A percentile compares a stretch with the other conserved stretches of the same genome.
Evolutionary conservation across 257 asterid species (phyloP).

Genomic region (Lantana camara): DNA sequence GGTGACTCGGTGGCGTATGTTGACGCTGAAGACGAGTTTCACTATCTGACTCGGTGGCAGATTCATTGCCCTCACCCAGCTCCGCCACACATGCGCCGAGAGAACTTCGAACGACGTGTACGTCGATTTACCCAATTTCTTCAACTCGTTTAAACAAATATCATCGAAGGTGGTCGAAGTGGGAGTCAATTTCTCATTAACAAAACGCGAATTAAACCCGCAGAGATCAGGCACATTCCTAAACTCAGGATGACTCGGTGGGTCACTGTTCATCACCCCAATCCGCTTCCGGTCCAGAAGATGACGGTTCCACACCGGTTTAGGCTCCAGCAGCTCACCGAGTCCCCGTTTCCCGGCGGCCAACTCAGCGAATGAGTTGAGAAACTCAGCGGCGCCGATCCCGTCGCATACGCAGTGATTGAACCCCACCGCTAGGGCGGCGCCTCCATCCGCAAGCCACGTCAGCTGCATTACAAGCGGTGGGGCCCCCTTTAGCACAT

Average conservation of each 20-base stretch:
- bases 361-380: conserved; percentile 58
- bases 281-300: neutral
- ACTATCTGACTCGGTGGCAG: conserved; percentile 47
- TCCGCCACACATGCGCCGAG: conserved; percentile 70
- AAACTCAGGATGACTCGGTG: conserved; percentile 49
- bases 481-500: conserved; percentile 63
- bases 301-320: conserved; percentile 55
- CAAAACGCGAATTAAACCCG: conserved; percentile 41
- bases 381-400: conserved; percentile 60
- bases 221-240: conserved; percentile 44
- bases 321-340: conserved; percentile 29
- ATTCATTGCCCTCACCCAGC: conserved; percentile 61
- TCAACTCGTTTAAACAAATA: conserved; percentile 41
- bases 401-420: conserved; percentile 74
- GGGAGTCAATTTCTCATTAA: conserved; percentile 43
- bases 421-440: conserved; percentile 55
- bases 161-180: conserved; percentile 46
- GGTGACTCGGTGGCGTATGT: conserved; percentile 54
- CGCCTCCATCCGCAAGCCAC: conserved; percentile 65
- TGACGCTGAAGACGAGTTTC: conserved; percentile 55
- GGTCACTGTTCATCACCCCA: neutral
- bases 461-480: conserved; percentile 75
- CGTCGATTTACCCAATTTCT: conserved; percentile 3
- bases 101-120: conserved; percentile 64
- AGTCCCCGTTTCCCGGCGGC: conserved; percentile 31